Percentiles rank a stretch among this genome's conserved stretches.
phyloP scores from a whole-genome alignment of 2,329 filamentous ascomycete genomes.

The Colletotrichum sidae region DNA sequence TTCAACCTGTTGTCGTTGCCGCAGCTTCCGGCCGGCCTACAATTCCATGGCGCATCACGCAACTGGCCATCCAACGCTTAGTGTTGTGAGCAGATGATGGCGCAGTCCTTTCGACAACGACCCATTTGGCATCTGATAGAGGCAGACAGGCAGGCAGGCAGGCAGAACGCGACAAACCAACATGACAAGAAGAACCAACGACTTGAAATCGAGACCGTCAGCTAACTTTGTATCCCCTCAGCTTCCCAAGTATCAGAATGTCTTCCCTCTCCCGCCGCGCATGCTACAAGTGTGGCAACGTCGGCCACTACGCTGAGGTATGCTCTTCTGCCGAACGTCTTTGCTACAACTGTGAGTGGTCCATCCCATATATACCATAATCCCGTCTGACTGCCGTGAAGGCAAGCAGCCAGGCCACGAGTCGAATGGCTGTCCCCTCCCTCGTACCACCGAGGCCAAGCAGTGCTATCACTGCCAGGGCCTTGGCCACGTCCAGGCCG shows the following conservation, averaged over 20 bases:
- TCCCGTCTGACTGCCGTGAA: conserved; percentile 44
- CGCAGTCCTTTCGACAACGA: too few relatives aligned
- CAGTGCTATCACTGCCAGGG: conserved; percentile 99
- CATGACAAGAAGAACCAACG: too few relatives aligned
- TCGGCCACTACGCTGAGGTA: conserved; percentile 86
- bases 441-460: conserved; percentile 97
- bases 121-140: too few relatives aligned
- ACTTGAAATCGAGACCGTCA: too few relatives aligned
- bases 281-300: conserved; percentile 87
- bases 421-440: conserved; percentile 96
- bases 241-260: conserved; percentile 63
- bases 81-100: too few relatives aligned
- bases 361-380: conserved; percentile 1
- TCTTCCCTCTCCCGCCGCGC: conserved; percentile 84
- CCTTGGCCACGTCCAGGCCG: conserved; percentile 96
- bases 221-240: conserved; percentile 10
- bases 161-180: too few relatives aligned
- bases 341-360: conserved; percentile 94
- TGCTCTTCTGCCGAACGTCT: conserved; percentile 98
- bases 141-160: too few relatives aligned
- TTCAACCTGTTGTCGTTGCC: too few relatives aligned
- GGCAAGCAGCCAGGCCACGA: conserved; percentile 94
- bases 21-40: too few relatives aligned
- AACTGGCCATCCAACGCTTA: too few relatives aligned
- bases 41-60: too few relatives aligned